phyloP scores from a whole-genome alignment of 148 eudicot species.

The Simmondsia chinensis region DNA sequence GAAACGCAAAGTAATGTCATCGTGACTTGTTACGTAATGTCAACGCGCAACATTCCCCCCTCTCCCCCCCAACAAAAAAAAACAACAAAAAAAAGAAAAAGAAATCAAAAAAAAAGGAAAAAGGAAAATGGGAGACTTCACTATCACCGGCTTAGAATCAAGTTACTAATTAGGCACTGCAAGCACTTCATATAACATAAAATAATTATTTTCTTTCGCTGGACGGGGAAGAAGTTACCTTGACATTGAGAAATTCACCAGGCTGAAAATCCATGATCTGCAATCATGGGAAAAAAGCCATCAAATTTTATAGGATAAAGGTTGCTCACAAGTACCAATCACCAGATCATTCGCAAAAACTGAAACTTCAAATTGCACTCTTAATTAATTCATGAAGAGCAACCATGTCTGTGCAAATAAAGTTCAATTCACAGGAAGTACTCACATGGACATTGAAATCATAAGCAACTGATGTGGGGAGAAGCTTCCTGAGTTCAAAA shows the following conservation, averaged over 20 bases:
- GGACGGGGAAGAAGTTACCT: conserved; percentile 32
- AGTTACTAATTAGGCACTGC: not conserved
- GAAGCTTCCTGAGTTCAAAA: conserved; percentile 95
- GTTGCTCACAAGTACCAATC: not conserved
- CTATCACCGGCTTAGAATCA: not conserved
- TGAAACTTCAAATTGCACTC: conserved; percentile 1
- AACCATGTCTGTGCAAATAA: not conserved
- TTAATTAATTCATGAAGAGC: too few relatives aligned
- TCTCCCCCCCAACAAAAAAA: too few relatives aligned
- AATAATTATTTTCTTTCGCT: too few relatives aligned
- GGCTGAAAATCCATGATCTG: conserved; percentile 99
- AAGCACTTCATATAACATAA: too few relatives aligned
- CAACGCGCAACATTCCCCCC: too few relatives aligned
- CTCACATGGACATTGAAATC: conserved; percentile 99
- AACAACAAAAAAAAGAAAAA: too few relatives aligned
- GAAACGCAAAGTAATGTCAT: too few relatives aligned
- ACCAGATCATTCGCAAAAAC: not conserved
- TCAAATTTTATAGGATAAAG: conserved; percentile 3
- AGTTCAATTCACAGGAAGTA: too few relatives aligned
- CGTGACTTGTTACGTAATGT: too few relatives aligned
- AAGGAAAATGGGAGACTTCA: not conserved
- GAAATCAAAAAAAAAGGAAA: not conserved
- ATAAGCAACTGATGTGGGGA: conserved; percentile 66
- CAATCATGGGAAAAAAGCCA: conserved; percentile 5
- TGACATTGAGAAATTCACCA: conserved; percentile 92